Evolutionary conservation across 1,139 yeast genomes (phyloP).

Genomic region (Sugiyamaella xylanicola): DNA sequence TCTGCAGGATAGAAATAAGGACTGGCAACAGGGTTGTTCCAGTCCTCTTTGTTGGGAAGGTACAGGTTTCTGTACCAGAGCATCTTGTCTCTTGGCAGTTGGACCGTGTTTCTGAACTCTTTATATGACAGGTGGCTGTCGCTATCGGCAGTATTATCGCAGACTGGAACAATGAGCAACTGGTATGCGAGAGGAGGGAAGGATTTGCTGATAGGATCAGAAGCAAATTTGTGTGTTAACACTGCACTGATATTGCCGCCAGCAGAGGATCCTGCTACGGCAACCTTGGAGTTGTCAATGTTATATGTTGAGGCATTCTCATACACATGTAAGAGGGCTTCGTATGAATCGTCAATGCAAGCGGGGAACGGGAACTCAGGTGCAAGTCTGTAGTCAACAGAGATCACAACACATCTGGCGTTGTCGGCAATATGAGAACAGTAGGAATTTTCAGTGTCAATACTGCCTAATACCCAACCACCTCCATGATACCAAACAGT

Average conservation of each 20-base stretch:
- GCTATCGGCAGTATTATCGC: conserved; percentile 51
- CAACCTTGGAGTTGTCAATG: conserved; percentile 45
- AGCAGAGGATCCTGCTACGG: conserved; percentile 54
- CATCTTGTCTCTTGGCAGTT: conserved; percentile 54
- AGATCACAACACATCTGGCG: conserved; percentile 46
- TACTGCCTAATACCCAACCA: conserved; percentile 52
- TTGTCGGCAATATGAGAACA: conserved; percentile 49
- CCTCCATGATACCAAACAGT: conserved; percentile 56
- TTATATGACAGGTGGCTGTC: conserved; percentile 48
- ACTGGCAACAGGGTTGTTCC: conserved; percentile 49
- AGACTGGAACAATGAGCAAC: conserved; percentile 52
- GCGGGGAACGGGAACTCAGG: conserved; percentile 56
- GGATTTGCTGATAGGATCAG: conserved; percentile 27
- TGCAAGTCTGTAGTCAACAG: conserved; percentile 49
- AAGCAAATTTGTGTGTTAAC: conserved; percentile 48
- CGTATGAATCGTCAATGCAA: conserved; percentile 51
- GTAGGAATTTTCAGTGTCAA: conserved; percentile 50
- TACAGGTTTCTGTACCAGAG: conserved; percentile 52
- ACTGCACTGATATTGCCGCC: conserved; percentile 53
- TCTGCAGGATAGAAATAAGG: conserved; percentile 50
- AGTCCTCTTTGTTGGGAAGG: conserved; percentile 45
- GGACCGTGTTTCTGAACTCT: conserved; percentile 49
- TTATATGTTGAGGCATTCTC: conserved; percentile 36
- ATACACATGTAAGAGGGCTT: conserved; percentile 36
- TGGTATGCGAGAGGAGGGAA: conserved; percentile 49